These are phyloP conservation scores for Taphrina confusa DNA, from an alignment of 1,139 yeast genomes.

Conservation along the genomic window DNA sequence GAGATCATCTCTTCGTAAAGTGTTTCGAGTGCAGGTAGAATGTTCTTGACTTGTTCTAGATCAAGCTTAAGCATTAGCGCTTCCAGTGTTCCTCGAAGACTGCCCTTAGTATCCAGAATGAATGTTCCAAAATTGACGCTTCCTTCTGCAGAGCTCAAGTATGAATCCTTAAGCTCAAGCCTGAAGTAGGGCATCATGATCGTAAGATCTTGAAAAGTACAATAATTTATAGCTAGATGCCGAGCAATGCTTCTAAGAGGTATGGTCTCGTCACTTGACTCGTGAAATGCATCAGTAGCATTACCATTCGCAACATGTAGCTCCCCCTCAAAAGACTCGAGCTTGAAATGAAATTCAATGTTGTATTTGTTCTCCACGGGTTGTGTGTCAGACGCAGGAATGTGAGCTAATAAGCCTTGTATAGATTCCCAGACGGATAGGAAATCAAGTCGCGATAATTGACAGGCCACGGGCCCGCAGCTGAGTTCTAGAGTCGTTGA, in stretches of 20 bases:
- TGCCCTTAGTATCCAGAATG: not conserved
- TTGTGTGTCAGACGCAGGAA: not conserved
- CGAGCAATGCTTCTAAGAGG: not conserved
- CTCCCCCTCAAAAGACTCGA: not conserved
- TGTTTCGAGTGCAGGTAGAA: not conserved
- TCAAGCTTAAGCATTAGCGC: not conserved
- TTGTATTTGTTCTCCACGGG: not conserved
- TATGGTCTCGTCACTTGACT: not conserved
- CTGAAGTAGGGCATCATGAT: not conserved
- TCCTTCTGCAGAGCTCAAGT: not conserved
- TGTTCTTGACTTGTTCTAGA: not conserved
- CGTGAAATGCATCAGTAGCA: no score
- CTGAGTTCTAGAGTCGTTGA: not conserved
- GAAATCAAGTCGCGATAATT: not conserved
- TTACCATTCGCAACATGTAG: not conserved
- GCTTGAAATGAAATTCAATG: not conserved
- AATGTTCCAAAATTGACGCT: not conserved
- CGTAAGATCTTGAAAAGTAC: not conserved
- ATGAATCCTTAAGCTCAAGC: not conserved
- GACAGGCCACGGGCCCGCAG: not conserved
- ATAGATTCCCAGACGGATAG: not conserved
- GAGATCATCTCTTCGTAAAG: no score
- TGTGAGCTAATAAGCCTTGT: not conserved
- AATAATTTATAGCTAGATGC: not conserved
- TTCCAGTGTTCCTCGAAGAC: not conserved